Percentiles rank a stretch among this genome's conserved stretches.
Conservation (phyloP, 1,139 yeast species). For the Arxiozyma heterogenica region DNA sequence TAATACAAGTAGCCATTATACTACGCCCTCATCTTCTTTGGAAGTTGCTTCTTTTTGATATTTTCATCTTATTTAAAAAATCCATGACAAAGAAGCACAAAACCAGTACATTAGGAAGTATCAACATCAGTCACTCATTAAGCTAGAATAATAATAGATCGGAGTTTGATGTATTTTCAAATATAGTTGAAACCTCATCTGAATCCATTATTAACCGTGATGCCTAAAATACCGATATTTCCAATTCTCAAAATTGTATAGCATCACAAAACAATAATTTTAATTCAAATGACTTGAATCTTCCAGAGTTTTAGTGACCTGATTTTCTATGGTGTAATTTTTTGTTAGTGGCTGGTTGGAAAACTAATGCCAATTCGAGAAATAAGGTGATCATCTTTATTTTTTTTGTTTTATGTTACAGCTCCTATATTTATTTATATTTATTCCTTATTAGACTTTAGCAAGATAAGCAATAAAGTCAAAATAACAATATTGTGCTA, state of each 20-base stretch:
- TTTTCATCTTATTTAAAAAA: no score
- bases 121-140: no score
- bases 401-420: not conserved
- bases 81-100: no score
- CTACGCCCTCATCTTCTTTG: no score
- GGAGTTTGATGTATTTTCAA: no score
- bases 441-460: not conserved
- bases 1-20: no score
- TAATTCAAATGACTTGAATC: not conserved
- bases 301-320: not conserved
- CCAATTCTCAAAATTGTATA: not conserved
- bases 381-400: slow-evolving; percentile 3
- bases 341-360: not conserved
- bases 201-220: not conserved
- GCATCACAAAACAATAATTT: not conserved
- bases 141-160: no score
- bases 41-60: no score
- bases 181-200: not conserved
- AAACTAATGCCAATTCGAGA: not conserved
- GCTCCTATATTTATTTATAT: slow-evolving; percentile 5
- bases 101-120: no score
- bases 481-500: not conserved
- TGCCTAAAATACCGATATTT: not conserved
- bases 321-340: slow-evolving; percentile 1
- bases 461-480: not conserved